Base-by-base conservation (phyloP, 108 stramenopile genomes). In the Chaetoceros tenuissimus region DNA sequence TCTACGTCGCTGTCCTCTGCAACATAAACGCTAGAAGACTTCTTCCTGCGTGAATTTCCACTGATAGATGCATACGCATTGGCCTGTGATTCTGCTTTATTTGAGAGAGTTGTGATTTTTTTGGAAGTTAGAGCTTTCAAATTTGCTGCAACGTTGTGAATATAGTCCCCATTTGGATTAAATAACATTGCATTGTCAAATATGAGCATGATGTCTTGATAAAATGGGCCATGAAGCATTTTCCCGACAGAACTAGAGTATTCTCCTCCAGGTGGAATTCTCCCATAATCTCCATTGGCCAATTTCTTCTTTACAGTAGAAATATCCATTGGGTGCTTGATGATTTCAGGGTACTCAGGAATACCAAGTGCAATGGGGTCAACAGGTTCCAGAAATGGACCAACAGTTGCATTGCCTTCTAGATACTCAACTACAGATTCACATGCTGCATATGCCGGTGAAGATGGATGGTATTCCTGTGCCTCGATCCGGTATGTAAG, bases 321-420 rank as follows among this genome's bases (percentile, higher is more conserved):
- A n/a, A 98, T 60, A 64, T 98, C 97, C 97, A 98, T 98, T 1
- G 97, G 96, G 48, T 73, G 52, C 64, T 87, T 89, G 52, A 95
- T 66, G n/a, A 92, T 78, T 10, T 83, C 68, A 46, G 72, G 72
- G 70, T 98, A 98, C 50, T 87, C 76, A 1, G 93, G 94, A 49
- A 98, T 85, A 17, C 71, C 71, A 34, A 98, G 74, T 1, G 87
- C 80, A n/a, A 92, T 78, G 0, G 94, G 93, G 67, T 98, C 96
- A 18, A 97, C 94, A 19, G 96, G 94, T 47, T 69, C 53, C 53
- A 80, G 48, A 55, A 96, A 96, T 5, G 77, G 76, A 19, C 55
- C 67, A n/a, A 75, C 63, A 46, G 79, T 81, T 26, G 44, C 51
- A 23, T 87, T 85, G 22, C 64, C 54, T 26, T 61, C 47, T 24